Conservation (phyloP, 768 basidiomycete species). For the Amanita rimosa region DNA sequence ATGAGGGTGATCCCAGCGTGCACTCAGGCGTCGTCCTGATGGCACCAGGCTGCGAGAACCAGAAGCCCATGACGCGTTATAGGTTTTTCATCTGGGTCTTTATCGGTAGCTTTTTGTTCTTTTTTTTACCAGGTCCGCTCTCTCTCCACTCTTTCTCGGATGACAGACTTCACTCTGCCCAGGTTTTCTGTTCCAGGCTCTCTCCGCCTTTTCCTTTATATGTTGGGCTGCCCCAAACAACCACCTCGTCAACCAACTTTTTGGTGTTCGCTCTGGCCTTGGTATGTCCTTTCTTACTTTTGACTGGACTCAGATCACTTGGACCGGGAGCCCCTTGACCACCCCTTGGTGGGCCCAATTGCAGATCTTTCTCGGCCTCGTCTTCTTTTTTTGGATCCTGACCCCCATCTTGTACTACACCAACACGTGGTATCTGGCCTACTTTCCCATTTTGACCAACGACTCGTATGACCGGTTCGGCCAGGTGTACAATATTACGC, state of each 20-base stretch:
- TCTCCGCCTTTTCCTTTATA: slow-evolving; percentile 81
- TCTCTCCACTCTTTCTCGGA: neutral
- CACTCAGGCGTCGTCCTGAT: slow-evolving; percentile 29
- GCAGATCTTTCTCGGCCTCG: slow-evolving; percentile 81
- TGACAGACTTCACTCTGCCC: neutral
- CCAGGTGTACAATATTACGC: slow-evolving; percentile 56
- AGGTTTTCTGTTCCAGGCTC: slow-evolving; percentile 86
- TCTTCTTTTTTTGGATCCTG: slow-evolving; percentile 88
- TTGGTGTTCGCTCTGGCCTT: slow-evolving; percentile 73
- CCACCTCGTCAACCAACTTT: slow-evolving; percentile 80
- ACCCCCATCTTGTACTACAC: slow-evolving; percentile 87
- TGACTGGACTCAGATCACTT: slow-evolving; percentile 69
- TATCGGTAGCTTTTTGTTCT: slow-evolving; percentile 68
- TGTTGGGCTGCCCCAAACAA: slow-evolving; percentile 89
- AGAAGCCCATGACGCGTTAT: slow-evolving; percentile 49
- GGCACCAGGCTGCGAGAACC: neutral
- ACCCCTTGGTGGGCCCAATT: slow-evolving; percentile 97
- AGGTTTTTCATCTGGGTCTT: slow-evolving; percentile 68
- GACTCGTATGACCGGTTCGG: slow-evolving; percentile 81
- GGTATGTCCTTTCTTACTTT: slow-evolving; percentile 90
- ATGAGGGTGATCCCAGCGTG: slow-evolving; percentile 50
- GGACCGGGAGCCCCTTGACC: slow-evolving; percentile 43
- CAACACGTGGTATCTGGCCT: slow-evolving; percentile 81
- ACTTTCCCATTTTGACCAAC: slow-evolving; percentile 80
- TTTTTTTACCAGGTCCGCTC: slow-evolving; percentile 76